phyloP scores from a whole-genome alignment of 2,329 filamentous ascomycete genomes.

The Colletotrichum shisoi region DNA sequence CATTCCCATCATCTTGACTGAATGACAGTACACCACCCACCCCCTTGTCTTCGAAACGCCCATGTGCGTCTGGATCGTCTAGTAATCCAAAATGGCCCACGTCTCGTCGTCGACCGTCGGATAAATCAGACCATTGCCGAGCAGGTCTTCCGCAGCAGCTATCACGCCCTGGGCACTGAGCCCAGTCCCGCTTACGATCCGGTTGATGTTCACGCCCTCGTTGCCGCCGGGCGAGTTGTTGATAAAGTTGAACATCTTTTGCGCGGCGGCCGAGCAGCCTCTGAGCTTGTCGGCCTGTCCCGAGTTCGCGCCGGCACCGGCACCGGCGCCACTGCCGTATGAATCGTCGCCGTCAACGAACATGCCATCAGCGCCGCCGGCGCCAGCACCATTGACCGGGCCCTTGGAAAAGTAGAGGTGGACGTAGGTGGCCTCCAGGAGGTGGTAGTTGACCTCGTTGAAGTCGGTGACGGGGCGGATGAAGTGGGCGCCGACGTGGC shows the following conservation, averaged over 20 bases:
- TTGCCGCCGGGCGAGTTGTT: conserved; percentile 73
- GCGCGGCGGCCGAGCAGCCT: conserved; percentile 65
- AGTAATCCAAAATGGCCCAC: conserved; percentile 82
- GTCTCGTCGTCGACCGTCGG: conserved; percentile 93
- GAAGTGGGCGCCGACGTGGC: conserved; percentile 79
- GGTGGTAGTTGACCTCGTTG: conserved; percentile 92
- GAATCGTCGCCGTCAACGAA: conserved; percentile 62
- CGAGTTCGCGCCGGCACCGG: conserved; percentile 47
- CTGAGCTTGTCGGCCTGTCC: conserved; percentile 51
- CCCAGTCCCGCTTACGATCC: conserved; percentile 72
- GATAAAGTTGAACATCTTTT: conserved; percentile 76
- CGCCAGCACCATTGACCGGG: conserved; percentile 56
- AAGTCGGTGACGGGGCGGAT: conserved; percentile 82
- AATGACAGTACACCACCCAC: too few relatives aligned
- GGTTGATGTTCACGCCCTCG: conserved; percentile 83
- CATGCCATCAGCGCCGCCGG: conserved; percentile 59
- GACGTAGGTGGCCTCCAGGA: conserved; percentile 87
- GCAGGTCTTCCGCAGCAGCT: conserved; percentile 81
- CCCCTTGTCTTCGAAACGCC: not conserved
- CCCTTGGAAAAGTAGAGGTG: conserved; percentile 85
- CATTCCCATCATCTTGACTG: not conserved
- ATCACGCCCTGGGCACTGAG: conserved; percentile 75
- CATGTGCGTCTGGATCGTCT: conserved; percentile 28
- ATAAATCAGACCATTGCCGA: conserved; percentile 78
- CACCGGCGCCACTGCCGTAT: conserved; percentile 51